phyloP scores from a whole-genome alignment of 345 rosid species.

The Salix suchowensis region DNA sequence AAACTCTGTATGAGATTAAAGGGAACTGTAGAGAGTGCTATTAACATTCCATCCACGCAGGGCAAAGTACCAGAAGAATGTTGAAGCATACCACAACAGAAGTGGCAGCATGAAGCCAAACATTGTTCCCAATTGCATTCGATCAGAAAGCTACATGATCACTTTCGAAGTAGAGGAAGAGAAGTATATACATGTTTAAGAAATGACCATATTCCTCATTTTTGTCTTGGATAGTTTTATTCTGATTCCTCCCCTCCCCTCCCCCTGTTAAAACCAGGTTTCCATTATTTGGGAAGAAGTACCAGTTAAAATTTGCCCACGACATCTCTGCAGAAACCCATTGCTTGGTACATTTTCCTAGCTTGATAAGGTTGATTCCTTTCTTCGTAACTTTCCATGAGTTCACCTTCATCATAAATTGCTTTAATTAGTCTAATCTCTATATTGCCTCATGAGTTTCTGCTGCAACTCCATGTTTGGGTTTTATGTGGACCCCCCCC shows the following conservation, averaged over 20 bases:
- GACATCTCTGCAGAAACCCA: conserved; percentile 69
- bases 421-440: neutral
- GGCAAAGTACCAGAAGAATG: conserved; percentile 99
- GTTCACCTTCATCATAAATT: conserved; percentile 1
- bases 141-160: conserved; percentile 89
- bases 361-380: conserved; percentile 71
- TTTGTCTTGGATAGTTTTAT: neutral
- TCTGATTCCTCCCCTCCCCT: conserved; percentile 10
- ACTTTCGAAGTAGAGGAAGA: conserved; percentile 95
- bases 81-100: conserved; percentile 91
- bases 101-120: conserved; percentile 74
- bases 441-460: neutral
- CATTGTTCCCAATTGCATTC: conserved; percentile 85
- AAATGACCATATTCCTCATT: neutral
- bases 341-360: conserved; percentile 97
- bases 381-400: neutral
- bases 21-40: neutral
- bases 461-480: neutral
- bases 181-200: conserved; percentile 45
- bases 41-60: conserved; percentile 31
- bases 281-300: conserved; percentile 89
- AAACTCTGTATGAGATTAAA: neutral
- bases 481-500: no score
- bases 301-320: conserved; percentile 84
- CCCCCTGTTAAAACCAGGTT: conserved; percentile 48